phyloP scores from a whole-genome alignment of 2,329 filamentous ascomycete genomes.

The Colletotrichum sidae region DNA sequence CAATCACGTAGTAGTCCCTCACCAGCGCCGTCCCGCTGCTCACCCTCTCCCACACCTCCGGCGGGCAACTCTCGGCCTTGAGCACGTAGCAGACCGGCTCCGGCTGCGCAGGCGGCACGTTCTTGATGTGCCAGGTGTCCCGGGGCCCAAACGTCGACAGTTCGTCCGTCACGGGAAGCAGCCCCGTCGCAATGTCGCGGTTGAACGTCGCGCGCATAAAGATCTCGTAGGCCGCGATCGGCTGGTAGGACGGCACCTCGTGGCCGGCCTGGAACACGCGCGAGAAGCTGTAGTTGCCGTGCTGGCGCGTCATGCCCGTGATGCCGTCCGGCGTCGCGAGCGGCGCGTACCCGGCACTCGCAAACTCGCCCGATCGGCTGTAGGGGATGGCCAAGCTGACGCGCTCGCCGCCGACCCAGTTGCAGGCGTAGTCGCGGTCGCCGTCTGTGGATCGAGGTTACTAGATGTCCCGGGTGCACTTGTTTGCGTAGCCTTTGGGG shows the following conservation, averaged over 20 bases:
- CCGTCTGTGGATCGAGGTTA: slow-evolving; percentile 47
- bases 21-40: slow-evolving; percentile 62
- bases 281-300: slow-evolving; percentile 73
- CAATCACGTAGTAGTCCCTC: slow-evolving; percentile 49
- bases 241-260: slow-evolving; percentile 65
- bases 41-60: slow-evolving; percentile 64
- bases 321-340: slow-evolving; percentile 72
- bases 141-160: slow-evolving; percentile 44
- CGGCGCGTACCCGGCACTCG: slow-evolving; percentile 72
- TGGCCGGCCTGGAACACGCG: slow-evolving; percentile 70
- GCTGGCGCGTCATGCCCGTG: slow-evolving; percentile 76
- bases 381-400: slow-evolving; percentile 66
- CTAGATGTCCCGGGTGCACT: too few species aligned
- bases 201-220: slow-evolving; percentile 65
- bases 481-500: not conserved
- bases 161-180: slow-evolving; percentile 54
- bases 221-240: slow-evolving; percentile 59
- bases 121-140: slow-evolving; percentile 59
- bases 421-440: slow-evolving; percentile 58
- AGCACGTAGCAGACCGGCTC: slow-evolving; percentile 70
- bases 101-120: slow-evolving; percentile 57
- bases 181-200: slow-evolving; percentile 62
- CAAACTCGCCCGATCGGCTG: slow-evolving; percentile 58
- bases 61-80: slow-evolving; percentile 65
- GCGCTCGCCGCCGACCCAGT: slow-evolving; percentile 72